Base-by-base conservation (phyloP, 306 rosid species). In the Vicia villosa region DNA sequence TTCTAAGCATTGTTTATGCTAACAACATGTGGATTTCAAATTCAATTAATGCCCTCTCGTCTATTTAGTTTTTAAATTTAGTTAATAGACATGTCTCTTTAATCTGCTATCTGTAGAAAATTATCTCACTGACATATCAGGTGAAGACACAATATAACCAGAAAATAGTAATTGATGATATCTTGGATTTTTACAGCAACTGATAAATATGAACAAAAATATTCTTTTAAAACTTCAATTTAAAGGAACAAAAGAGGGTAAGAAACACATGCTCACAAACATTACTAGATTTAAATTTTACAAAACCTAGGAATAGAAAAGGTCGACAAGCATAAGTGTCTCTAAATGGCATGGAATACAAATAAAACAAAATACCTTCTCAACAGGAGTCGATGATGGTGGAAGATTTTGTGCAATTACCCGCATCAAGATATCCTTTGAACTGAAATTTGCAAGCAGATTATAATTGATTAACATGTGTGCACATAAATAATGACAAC, bases 391-490 rank as follows among this genome's bases (percentile, higher is more conserved):
- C 34, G 93, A 83, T 24, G 87, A 86, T 11, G 95, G 89, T 51
- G 80, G 72, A 82, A 89, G 90, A 85, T 91, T 87, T 82, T 91
- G 99, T 7, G 91, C 83, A 77, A 89, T 80, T 37, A 95, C 89
- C 67, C 99, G 92, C 97, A 95, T 89, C 88, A 95, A 85, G 76
- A 95, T 81, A 83, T 95, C 99, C 81, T 85, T 95, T 60, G 99
- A 91, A 52, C 99, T 95, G 87, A 78, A 75, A 69, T 24, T 61
- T 68, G 43, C 72, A 63, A 28, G 69, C 10, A 74, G 12, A 38
- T 47, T 71, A 68, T 70, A 68, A 17, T 65, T 45, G 34, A 58
- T 66, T n/a, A 63, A 11, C 54, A 66, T 60, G 34, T 17, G 63
- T 66, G 61, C 24, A 61, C 24, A 28, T 46, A 43, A 13, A 68